Percentiles rank a stretch among this genome's conserved stretches.
These are phyloP conservation scores for Candida caryicola DNA, from an alignment of 805 yeast species.

Conservation along the genomic window DNA sequence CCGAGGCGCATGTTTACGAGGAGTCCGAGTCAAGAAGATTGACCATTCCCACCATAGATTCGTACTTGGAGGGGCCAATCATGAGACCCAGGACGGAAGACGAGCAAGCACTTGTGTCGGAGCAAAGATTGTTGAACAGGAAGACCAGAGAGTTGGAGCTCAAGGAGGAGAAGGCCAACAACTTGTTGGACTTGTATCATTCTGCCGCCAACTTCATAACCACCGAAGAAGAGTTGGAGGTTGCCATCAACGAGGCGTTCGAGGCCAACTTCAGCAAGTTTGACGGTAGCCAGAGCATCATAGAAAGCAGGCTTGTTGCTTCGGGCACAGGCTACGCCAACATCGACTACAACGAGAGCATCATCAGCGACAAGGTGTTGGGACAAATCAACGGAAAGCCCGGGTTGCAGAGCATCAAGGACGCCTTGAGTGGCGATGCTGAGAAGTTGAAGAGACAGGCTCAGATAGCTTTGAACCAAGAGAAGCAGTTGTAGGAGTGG, in stretches of 20 bases:
- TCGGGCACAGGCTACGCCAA: constrained; percentile 27
- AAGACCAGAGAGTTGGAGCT: constrained; percentile 49
- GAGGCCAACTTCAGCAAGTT: constrained; percentile 37
- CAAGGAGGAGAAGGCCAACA: constrained; percentile 51
- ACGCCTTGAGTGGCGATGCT: constrained; percentile 37
- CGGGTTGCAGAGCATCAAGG: constrained; percentile 37
- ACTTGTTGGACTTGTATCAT: constrained; percentile 69
- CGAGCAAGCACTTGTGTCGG: constrained; percentile 53
- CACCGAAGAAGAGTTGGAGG: constrained; percentile 62
- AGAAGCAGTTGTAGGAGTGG: not conserved
- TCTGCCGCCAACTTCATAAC: constrained; percentile 66
- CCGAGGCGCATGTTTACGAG: constrained; percentile 32
- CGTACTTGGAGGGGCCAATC: constrained; percentile 62
- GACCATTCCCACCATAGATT: constrained; percentile 79
- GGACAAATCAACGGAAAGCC: constrained; percentile 44
- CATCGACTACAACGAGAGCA: constrained; percentile 28
- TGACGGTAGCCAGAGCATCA: constrained; percentile 30
- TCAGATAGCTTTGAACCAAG: constrained; percentile 26
- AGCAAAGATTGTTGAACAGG: constrained; percentile 69
- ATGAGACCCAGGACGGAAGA: constrained; percentile 71
- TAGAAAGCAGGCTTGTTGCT: constrained; percentile 36
- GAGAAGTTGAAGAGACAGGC: constrained; percentile 39
- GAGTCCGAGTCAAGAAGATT: constrained; percentile 54
- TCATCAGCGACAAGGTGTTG: constrained; percentile 34
- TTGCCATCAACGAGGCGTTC: constrained; percentile 58